Conservation (phyloP, 208 protist genomes). For the Acanthamoeba healyi region DNA sequence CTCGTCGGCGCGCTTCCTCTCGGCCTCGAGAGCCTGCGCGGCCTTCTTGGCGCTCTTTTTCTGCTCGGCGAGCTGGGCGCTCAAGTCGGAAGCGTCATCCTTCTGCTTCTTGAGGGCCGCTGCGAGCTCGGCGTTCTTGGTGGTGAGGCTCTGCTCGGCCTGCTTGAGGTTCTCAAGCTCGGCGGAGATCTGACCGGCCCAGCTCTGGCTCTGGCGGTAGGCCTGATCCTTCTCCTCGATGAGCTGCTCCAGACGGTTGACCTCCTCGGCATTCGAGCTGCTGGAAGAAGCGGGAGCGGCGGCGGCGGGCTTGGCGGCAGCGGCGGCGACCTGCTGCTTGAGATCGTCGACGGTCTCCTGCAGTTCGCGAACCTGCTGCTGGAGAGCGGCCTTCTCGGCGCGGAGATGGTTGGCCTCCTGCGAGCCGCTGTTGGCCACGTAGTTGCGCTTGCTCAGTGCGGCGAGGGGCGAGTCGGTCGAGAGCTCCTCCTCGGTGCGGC, state of each 20-base stretch:
- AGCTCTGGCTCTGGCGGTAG: neutral
- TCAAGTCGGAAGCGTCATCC: neutral
- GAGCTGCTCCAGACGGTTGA: slow-evolving; percentile 33
- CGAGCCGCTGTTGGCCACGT: neutral
- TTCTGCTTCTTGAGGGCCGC: slow-evolving; percentile 24
- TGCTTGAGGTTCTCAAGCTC: slow-evolving; percentile 38
- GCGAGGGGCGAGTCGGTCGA: slow-evolving; percentile 31
- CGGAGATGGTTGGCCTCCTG: slow-evolving; percentile 43
- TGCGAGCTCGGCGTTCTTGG: slow-evolving; percentile 47
- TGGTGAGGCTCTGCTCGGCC: slow-evolving; percentile 38
- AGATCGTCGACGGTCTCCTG: slow-evolving; percentile 26
- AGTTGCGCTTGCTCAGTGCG: slow-evolving; percentile 59
- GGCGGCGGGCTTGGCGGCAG: neutral
- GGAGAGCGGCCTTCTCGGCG: slow-evolving; percentile 39
- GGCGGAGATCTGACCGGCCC: neutral
- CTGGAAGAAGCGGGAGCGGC: neutral
- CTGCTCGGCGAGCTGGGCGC: slow-evolving; percentile 13
- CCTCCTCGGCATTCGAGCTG: neutral
- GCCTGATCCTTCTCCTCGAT: slow-evolving; percentile 60
- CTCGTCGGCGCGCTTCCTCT: neutral
- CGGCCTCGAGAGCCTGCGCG: neutral
- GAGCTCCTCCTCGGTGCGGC: slow-evolving; percentile 32
- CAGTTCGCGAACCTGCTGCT: slow-evolving; percentile 23
- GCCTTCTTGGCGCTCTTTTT: neutral
- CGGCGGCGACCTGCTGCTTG: neutral